Conservation (phyloP, 306 rosid species). For the Sicyos edulis region DNA sequence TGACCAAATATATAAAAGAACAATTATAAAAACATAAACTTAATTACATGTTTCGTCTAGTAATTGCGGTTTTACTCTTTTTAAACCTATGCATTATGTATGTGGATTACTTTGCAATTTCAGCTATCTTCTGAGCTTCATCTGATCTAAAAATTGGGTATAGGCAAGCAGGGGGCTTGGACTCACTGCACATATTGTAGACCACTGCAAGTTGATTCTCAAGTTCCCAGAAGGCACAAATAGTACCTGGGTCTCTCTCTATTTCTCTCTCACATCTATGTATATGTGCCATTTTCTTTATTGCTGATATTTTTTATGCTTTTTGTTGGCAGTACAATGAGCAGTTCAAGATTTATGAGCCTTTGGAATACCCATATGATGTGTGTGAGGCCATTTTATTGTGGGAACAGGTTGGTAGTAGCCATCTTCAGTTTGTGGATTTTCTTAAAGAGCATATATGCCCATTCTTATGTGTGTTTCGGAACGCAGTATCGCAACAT, state of each 20-base stretch:
- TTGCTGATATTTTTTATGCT: slow-evolving; percentile 23
- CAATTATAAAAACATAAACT: too few relatives aligned
- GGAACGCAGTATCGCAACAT: slow-evolving; percentile 81
- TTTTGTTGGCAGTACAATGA: slow-evolving; percentile 61
- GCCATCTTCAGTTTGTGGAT: slow-evolving; percentile 11
- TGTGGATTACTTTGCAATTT: neutral
- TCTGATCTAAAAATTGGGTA: slow-evolving; percentile 27
- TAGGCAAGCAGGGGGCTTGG: slow-evolving; percentile 96
- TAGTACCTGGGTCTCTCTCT: slow-evolving; percentile 83
- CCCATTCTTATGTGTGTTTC: slow-evolving; percentile 32
- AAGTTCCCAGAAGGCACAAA: slow-evolving; percentile 84
- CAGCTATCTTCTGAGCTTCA: neutral
- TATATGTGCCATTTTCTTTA: neutral
- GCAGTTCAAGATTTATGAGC: slow-evolving; percentile 80
- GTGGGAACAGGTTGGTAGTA: slow-evolving; percentile 87
- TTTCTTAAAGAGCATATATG: slow-evolving; percentile 10
- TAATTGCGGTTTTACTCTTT: neutral
- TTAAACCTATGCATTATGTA: neutral
- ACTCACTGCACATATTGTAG: slow-evolving; percentile 72
- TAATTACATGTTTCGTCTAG: too few relatives aligned
- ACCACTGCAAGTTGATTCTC: slow-evolving; percentile 73
- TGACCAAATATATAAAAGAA: too few relatives aligned
- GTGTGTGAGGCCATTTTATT: slow-evolving; percentile 74
- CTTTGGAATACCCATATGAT: slow-evolving; percentile 69
- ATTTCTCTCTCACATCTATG: neutral